phyloP scores from a whole-genome alignment of 73 alveolate species.

The Tetrahymena borealis region DNA sequence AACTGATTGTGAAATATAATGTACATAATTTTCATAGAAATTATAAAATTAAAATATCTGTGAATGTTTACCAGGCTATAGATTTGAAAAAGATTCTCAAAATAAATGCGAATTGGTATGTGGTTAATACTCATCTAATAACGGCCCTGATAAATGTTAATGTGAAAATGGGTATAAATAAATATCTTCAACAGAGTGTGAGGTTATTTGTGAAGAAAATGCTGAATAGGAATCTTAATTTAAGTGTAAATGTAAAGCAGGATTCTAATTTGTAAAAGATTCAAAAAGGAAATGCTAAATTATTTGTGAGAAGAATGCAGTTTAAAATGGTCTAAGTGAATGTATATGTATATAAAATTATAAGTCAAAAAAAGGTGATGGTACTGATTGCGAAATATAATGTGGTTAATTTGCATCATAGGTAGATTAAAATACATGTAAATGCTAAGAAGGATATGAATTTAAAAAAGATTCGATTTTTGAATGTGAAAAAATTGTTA shows the following conservation, averaged over 20 bases:
- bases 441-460: not conserved
- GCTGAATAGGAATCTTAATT: not conserved
- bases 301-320: not conserved
- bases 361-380: not conserved
- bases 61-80: not conserved
- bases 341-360: not conserved
- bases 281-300: not conserved
- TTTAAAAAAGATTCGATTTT: not conserved
- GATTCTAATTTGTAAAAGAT: not conserved
- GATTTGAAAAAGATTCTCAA: not conserved
- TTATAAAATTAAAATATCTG: not conserved
- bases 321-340: not conserved
- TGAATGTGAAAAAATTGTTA: not conserved
- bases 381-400: not conserved
- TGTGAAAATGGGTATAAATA: not conserved
- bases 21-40: not conserved
- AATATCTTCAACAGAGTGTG: not conserved
- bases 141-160: not conserved
- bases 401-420: not conserved
- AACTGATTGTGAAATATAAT: not conserved
- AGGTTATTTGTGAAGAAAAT: not conserved
- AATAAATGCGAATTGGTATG: not conserved
- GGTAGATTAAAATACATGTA: not conserved
- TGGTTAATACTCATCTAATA: not conserved
- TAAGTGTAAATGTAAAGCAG: not conserved